Evolutionary conservation across 2,329 filamentous ascomycete species (phyloP).

Genomic region (Niveomyces coronatus): DNA sequence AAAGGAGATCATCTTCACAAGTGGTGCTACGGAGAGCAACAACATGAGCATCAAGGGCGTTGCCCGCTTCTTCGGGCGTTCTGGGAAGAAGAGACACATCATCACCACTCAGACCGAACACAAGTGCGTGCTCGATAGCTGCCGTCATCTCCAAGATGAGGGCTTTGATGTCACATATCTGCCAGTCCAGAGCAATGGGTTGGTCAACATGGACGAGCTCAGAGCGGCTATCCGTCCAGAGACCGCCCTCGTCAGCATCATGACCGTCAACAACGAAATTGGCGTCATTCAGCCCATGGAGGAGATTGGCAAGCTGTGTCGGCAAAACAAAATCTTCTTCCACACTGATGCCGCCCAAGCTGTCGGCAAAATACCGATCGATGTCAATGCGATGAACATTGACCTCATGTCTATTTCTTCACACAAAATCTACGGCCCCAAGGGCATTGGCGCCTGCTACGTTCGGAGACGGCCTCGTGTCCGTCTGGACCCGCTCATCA

Average conservation of each 20-base stretch:
- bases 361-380: constrained; percentile 94
- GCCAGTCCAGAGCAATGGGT: constrained; percentile 76
- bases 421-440: constrained; percentile 97
- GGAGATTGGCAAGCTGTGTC: constrained; percentile 86
- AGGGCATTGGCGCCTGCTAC: constrained; percentile 93
- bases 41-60: constrained; percentile 99
- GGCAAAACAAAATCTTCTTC: constrained; percentile 91
- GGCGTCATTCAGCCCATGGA: constrained; percentile 96
- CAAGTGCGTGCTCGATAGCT: constrained; percentile 97
- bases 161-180: constrained; percentile 96
- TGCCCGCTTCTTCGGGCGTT: constrained; percentile 84
- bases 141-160: constrained; percentile 91
- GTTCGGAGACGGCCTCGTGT: constrained; percentile 87
- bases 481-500: constrained; percentile 91
- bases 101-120: constrained; percentile 97
- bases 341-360: constrained; percentile 95
- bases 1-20: constrained; percentile 98
- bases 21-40: constrained; percentile 95
- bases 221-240: constrained; percentile 85
- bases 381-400: constrained; percentile 96
- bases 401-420: constrained; percentile 98
- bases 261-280: constrained; percentile 99
- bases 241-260: constrained; percentile 87
- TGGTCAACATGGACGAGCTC: constrained; percentile 73
- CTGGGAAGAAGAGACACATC: constrained; percentile 96